These are phyloP conservation scores for Remersonia thermophila DNA, from an alignment of 2,329 filamentous ascomycete genomes.

Conservation along the genomic window DNA sequence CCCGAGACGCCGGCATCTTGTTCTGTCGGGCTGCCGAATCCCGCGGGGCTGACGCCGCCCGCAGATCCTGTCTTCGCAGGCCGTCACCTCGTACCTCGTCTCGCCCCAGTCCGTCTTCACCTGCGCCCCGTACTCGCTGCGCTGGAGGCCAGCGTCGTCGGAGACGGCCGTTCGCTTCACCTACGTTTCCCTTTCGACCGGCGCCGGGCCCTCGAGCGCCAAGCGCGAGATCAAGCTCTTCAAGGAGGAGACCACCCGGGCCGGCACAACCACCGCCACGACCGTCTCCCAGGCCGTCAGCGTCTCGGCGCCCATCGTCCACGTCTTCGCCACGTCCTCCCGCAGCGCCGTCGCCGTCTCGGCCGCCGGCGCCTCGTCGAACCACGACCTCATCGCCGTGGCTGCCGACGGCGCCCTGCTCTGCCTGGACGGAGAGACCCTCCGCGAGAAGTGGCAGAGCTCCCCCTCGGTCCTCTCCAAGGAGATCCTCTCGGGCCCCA, in stretches of 20 bases:
- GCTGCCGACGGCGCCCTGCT: constrained; percentile 48
- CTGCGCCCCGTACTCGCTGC: constrained; percentile 47
- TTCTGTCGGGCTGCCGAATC: background rate
- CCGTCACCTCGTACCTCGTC: constrained; percentile 55
- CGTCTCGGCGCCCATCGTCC: constrained; percentile 28
- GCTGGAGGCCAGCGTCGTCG: constrained; percentile 35
- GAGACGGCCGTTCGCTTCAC: constrained; percentile 45
- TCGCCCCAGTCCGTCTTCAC: constrained; percentile 53
- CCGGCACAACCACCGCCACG: constrained; percentile 40
- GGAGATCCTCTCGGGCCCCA: constrained; percentile 23
- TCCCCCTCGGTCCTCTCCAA: constrained; percentile 31
- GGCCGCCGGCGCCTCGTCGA: constrained; percentile 15
- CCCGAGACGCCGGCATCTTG: constrained; percentile 6
- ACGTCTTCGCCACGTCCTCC: constrained; percentile 27
- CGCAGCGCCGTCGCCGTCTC: constrained; percentile 9
- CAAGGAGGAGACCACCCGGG: constrained; percentile 40
- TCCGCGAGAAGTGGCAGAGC: constrained; percentile 36
- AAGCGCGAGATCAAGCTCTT: constrained; percentile 45
- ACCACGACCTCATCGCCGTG: constrained; percentile 41
- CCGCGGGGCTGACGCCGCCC: constrained; percentile 16
- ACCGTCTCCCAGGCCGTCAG: constrained; percentile 33
- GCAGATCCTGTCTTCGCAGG: constrained; percentile 46
- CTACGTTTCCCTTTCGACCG: constrained; percentile 39
- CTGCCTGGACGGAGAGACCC: constrained; percentile 45
- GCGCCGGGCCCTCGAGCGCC: constrained; percentile 25